These are phyloP conservation scores for Candida xyloterini DNA, from an alignment of 805 yeast genomes.

Conservation along the genomic window DNA sequence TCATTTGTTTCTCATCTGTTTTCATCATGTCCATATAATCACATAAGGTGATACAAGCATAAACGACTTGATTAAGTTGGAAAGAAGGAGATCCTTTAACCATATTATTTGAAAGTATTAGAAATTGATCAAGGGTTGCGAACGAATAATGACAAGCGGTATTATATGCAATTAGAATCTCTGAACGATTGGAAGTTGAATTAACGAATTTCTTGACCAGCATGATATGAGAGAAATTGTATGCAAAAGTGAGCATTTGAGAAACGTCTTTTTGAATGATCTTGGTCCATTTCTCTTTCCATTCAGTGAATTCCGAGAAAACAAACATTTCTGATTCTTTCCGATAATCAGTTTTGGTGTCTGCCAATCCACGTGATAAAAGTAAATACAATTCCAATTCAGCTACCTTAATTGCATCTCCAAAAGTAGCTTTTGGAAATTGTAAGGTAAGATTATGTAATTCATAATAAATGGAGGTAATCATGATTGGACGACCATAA, in stretches of 20 bases:
- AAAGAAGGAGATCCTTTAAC: slow-evolving; percentile 56
- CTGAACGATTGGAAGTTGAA: background rate
- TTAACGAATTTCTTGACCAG: slow-evolving; percentile 36
- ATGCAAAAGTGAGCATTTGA: slow-evolving; percentile 45
- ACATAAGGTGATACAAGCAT: slow-evolving; percentile 51
- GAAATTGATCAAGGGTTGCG: slow-evolving; percentile 42
- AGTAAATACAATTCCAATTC: slow-evolving; percentile 42
- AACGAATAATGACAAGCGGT: slow-evolving; percentile 42
- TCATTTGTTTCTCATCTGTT: slow-evolving; percentile 37
- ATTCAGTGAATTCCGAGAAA: slow-evolving; percentile 39
- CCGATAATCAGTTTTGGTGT: slow-evolving; percentile 3
- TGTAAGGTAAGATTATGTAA: slow-evolving; percentile 43
- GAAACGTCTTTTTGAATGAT: slow-evolving; percentile 47
- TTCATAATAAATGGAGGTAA: slow-evolving; percentile 38
- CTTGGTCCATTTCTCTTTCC: slow-evolving; percentile 46
- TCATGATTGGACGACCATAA: slow-evolving; percentile 43
- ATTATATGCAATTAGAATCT: background rate
- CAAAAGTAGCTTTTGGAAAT: slow-evolving; percentile 49
- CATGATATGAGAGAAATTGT: slow-evolving; percentile 46
- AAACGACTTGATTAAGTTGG: slow-evolving; percentile 50
- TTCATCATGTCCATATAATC: slow-evolving; percentile 43
- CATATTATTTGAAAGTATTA: slow-evolving; percentile 42
- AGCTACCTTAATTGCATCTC: slow-evolving; percentile 53
- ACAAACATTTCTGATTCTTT: slow-evolving; percentile 15
- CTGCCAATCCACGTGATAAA: slow-evolving; percentile 18